A percentile compares a stretch with the other conserved stretches of the same genome.
These are phyloP conservation scores for Phylloporus sp. DNA, from an alignment of 768 basidiomycete genomes.

Conservation along the genomic window DNA sequence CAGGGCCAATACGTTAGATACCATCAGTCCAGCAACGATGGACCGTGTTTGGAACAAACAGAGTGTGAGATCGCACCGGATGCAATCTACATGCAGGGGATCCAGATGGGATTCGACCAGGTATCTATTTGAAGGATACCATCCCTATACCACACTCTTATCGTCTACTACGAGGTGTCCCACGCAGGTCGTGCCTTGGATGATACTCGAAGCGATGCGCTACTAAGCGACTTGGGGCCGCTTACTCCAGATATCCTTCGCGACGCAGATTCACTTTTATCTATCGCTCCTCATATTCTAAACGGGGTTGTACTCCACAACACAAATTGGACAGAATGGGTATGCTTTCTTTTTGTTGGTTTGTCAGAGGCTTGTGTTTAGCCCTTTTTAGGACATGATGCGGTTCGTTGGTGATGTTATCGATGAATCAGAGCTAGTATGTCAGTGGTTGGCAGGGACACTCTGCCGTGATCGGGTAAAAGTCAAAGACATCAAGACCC, in stretches of 20 bases:
- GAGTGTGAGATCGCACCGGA: neutral
- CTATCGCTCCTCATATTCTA: neutral
- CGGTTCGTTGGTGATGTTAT: neutral
- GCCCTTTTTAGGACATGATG: neutral
- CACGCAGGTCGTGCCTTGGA: neutral
- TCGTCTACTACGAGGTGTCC: neutral
- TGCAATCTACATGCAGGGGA: neutral
- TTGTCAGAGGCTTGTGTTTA: neutral
- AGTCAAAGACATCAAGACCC: neutral
- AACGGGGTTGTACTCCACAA: neutral
- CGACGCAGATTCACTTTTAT: neutral
- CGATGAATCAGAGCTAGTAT: neutral
- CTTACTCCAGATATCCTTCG: neutral
- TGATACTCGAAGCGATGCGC: neutral
- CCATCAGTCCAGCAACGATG: no score
- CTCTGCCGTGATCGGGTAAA: neutral
- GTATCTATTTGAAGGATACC: neutral
- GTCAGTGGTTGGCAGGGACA: neutral
- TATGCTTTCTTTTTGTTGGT: neutral
- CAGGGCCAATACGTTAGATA: neutral
- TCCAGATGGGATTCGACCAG: neutral
- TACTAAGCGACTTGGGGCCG: neutral
- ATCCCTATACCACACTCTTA: neutral
- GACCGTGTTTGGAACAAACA: no score
- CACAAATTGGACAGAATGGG: neutral